These are phyloP conservation scores for Dryadomyces quercivorus DNA, from an alignment of 2,329 filamentous ascomycete genomes.

Conservation along the genomic window DNA sequence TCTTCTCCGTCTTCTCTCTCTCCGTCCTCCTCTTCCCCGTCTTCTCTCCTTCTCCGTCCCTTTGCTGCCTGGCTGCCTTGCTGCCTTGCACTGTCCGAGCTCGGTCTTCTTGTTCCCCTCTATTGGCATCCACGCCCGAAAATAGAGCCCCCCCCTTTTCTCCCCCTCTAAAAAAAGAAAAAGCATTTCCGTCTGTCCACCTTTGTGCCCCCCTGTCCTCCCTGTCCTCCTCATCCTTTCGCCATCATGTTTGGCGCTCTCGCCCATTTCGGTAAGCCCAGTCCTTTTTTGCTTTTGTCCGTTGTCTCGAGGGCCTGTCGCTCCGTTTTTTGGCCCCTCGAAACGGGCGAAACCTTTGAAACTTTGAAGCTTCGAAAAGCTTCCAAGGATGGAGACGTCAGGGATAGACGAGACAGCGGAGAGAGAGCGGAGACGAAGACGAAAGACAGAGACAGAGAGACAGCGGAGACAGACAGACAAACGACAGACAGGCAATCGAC, in stretches of 20 bases:
- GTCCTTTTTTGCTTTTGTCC: not conserved
- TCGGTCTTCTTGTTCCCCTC: too few species aligned
- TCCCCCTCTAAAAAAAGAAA: too few species aligned
- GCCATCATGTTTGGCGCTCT: constrained; percentile 31
- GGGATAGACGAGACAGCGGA: not conserved
- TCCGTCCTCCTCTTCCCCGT: not conserved
- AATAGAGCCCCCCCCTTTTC: not conserved
- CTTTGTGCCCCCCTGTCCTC: not conserved
- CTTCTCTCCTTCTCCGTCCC: not conserved
- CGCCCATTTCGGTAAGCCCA: constrained; percentile 26
- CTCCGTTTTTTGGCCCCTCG: not conserved
- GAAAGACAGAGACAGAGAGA: not conserved
- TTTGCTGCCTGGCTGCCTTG: not conserved
- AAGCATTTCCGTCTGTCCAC: not conserved
- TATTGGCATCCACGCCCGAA: too few species aligned
- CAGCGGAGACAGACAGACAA: too few species aligned
- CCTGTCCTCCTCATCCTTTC: not conserved
- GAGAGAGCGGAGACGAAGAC: too few species aligned
- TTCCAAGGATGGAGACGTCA: not conserved
- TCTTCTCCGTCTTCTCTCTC: not conserved
- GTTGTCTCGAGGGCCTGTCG: not conserved
- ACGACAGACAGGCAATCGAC: too few species aligned
- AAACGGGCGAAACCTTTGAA: not conserved
- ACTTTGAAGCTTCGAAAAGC: not conserved
- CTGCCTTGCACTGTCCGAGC: too few species aligned